Base-by-base conservation (phyloP, 345 rosid species). In the Carallia pectinifolia region DNA sequence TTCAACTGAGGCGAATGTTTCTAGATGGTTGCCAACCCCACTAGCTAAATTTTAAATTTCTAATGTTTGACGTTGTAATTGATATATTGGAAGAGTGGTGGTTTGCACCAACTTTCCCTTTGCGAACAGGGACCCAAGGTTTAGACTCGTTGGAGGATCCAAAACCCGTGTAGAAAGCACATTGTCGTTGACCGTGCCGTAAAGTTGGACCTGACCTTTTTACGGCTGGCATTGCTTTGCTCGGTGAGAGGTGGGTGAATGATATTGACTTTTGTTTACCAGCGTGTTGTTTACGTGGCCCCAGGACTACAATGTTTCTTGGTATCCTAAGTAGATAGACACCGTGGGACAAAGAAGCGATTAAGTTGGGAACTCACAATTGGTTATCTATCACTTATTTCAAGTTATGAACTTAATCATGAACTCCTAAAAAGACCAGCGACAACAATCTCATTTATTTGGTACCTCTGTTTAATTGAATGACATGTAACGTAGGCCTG, bases 21-120 rank as follows among this genome's bases (percentile, higher is more conserved):
- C 59, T 50, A 30, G 65, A 30, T 13, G 50, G 15, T 27, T 16
- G 68, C 84, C 82, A 69, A 67, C 74, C 69, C 78, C 73, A 62
- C 58, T 71, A 39, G 17, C 60, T 37, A 39, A 56, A 54, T 53
- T 54, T 48, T 58, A 62, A 66, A 39, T 31, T 36, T 29, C 8
- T 33, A 23, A 53, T 19, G 23, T 6, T 62, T 53, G 66, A 17
- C 39, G 13, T 34, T 54, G 53, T 47, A 55, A 38, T 67, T 44
- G 36, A 9, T 55, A 9, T 55, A 5, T 16, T 19, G 48, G 50
- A 16, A 13, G 15, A 9, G 33, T 4, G 63, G 19, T 18, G 23
- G 62, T 9, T 7, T 15, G 39, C 2, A 55, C 10, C 18, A 29
- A 9, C 0, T 53, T 50, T 38, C 30, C 18, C 40, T 4, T 2